Base-by-base conservation (phyloP, 805 yeast genomes). In the Cyberlindnera mississippiensis region DNA sequence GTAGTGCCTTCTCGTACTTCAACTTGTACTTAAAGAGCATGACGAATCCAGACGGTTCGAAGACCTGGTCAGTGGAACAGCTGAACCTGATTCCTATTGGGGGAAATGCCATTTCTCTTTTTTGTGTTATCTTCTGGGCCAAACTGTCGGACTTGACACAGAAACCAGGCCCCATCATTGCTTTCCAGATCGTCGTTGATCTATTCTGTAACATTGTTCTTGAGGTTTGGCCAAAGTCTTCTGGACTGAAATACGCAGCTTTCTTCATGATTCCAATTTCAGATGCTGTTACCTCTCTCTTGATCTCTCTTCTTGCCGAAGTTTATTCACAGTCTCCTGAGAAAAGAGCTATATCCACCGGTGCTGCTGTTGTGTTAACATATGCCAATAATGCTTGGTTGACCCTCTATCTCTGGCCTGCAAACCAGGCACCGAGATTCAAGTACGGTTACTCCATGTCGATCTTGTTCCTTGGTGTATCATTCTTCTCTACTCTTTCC, bases 331-430 rank as follows among this genome's bases (percentile, higher is more conserved):
- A 62, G 31, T 68, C 68, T 39, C 65, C 68, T 6, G 62, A 66
- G 40, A 62, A 64, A 40, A 53, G 74, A 45, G 62, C 71, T 6
- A 64, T 68, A 28, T 64, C 64, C 18, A 60, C 69, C 37, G 69
- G 68, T 16, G 48, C 60, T n/a, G 63, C 68, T 66, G 69, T 68
- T 48, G 63, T 65, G n/a, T 44, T 69, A 29, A 69, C 71, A 9
- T 72, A 70, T 48, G 62, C 67, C 14, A 62, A 69, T 9, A 67
- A 70, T n/a, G 73, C 74, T 1, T 70, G 72, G 68, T 61, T 65
- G 41, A 54, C 70, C 1, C 57, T 44, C 7, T 51, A 66, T 37
- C 68, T 70, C 10, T 70, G 73, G 73, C 65, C 65, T 36, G 68
- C 74, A 1, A 63, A 60, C 10, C 71, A 69, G 44, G 67, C 72